Conservation (phyloP, 768 basidiomycete species). For the Rhizopogon vesiculosus region DNA sequence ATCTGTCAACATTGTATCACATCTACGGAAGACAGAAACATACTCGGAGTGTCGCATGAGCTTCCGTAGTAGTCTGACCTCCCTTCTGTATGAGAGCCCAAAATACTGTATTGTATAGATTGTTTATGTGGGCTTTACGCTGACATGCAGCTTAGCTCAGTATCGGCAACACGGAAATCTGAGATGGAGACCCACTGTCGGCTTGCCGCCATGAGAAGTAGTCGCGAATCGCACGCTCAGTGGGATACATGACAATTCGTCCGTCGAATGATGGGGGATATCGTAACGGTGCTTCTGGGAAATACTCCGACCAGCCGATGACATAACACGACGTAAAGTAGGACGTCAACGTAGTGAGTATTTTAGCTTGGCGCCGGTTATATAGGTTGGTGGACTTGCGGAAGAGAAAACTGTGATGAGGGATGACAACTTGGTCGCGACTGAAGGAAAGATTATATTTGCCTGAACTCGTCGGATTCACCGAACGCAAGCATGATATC, state of each 20-base stretch:
- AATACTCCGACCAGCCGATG: conserved; percentile 77
- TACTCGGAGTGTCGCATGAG: conserved; percentile 77
- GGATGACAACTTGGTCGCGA: neutral
- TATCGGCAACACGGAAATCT: neutral
- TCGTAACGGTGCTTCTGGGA: conserved; percentile 63
- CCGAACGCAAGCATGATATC: conserved; percentile 90
- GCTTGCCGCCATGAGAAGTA: conserved; percentile 97
- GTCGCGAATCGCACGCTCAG: conserved; percentile 67
- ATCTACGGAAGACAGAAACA: conserved; percentile 8
- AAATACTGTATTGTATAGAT: conserved; percentile 93
- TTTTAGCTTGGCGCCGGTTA: conserved; percentile 84
- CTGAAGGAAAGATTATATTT: conserved; percentile 7
- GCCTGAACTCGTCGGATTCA: conserved; percentile 98
- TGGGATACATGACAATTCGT: conserved; percentile 79
- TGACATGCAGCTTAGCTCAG: conserved; percentile 14
- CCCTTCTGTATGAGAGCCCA: conserved; percentile 90
- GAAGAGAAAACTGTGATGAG: conserved; percentile 71
- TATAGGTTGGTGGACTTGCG: conserved; percentile 71
- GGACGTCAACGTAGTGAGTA: conserved; percentile 77
- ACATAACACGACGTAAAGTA: conserved; percentile 90
- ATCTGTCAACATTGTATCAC: conserved; percentile 6
- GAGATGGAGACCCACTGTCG: conserved; percentile 62
- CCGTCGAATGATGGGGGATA: conserved; percentile 95
- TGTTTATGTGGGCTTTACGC: conserved; percentile 88
- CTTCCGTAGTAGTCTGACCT: conserved; percentile 72